Base-by-base conservation (phyloP, 257 asterid species). In the Gentiana dahurica region DNA sequence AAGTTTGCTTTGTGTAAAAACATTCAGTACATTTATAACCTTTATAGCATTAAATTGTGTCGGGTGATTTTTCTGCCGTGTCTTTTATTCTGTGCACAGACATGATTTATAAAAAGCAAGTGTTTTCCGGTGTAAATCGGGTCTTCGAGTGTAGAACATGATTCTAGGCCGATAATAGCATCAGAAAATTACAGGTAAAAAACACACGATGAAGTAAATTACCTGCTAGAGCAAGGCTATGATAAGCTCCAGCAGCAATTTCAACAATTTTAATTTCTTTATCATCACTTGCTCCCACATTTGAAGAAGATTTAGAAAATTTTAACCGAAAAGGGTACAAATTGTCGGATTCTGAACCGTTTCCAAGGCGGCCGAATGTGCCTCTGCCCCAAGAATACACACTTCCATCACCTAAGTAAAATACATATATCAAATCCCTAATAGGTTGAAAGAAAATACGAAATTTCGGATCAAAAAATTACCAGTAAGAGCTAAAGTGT, bases 361-460 rank as follows among this genome's bases (percentile, higher is more conserved):
- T 75, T 11, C 98, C 98, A 44, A 90, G 91, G 57, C 96, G 88
- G 65, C 95, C 96, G 57, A 87, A 81, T 32, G 75, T 79, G 63
- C 98, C 98, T 74, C 98, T 80, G 13, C 98, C 98, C 96, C 98
- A 90, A 47, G 91, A 76, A 70, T 80, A 84, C 54, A 90, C 91
- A 60, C 76, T 76, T 33, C 98, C 96, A 74, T 84, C 90, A 62
- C 83, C 98, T 90, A 53, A 63, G 7, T 51, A 32, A 43, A 39
- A 38, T 51, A 37, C 2, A 34, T 1, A 10, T 38, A 36, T 9
- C 2, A 32, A 46, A 6, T 37, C 59, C 49, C 36, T 52, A 1
- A 2, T 9, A 34, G 15, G 34, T 34, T 4, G 24, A 24, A 24
- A 24, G 24, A 50, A 2, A 32, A 44, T 7, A 6, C 11, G 13